phyloP scores from a whole-genome alignment of 768 basidiomycete genomes.

The Leccinum subgranulosum region DNA sequence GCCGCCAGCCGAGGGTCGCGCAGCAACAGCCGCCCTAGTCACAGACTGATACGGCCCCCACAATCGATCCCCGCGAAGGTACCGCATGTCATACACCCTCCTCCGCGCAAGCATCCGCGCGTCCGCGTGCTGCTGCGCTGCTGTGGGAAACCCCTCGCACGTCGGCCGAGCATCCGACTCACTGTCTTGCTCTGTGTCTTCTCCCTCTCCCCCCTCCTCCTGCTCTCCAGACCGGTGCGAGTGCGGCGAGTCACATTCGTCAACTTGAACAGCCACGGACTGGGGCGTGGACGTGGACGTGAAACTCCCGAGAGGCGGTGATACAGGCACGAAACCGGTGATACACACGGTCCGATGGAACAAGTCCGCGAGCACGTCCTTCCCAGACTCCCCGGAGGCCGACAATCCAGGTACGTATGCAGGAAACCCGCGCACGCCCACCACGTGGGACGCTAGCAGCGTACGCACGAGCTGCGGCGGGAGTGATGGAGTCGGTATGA shows the following conservation, averaged over 20 bases:
- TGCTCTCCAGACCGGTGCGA: not conserved
- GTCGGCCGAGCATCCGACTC: not conserved
- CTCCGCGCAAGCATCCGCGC: slow-evolving; percentile 28
- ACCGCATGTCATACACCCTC: slow-evolving; percentile 32
- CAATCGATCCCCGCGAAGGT: slow-evolving; percentile 25
- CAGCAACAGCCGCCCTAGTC: not conserved
- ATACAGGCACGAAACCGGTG: slow-evolving; percentile 40
- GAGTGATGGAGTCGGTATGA: slow-evolving; percentile 26
- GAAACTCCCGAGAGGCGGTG: slow-evolving; percentile 10
- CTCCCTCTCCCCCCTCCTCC: not conserved
- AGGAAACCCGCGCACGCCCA: slow-evolving; percentile 20
- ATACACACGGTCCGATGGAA: slow-evolving; percentile 44
- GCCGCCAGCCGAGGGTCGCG: not conserved
- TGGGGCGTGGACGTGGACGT: not conserved
- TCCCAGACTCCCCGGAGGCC: slow-evolving; percentile 21
- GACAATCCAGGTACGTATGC: slow-evolving; percentile 13
- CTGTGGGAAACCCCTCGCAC: slow-evolving; percentile 8
- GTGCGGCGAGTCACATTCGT: not conserved
- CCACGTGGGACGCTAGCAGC: slow-evolving; percentile 16
- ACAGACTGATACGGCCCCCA: slow-evolving; percentile 30
- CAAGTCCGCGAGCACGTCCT: slow-evolving; percentile 32
- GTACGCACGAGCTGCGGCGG: slow-evolving; percentile 34
- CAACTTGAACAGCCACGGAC: too few species aligned
- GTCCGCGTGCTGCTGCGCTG: slow-evolving; percentile 17
- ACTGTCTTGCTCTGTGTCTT: not conserved